Base-by-base conservation (phyloP, 345 rosid genomes). In the Tarenaya hassleriana region DNA sequence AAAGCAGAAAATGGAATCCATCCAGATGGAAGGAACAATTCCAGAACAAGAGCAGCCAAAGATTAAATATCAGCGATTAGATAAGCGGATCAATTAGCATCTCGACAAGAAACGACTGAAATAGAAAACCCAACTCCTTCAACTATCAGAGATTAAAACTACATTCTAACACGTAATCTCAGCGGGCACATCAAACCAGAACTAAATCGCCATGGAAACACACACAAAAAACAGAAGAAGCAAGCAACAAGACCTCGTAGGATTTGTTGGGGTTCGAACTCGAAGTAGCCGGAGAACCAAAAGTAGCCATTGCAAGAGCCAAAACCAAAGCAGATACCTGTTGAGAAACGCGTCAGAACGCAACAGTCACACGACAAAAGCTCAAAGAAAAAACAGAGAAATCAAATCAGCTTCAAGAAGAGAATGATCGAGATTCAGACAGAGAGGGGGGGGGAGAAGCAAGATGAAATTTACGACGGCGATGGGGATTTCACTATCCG, bases 201-300 rank as follows among this genome's bases (percentile, higher is more conserved):
- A 5, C 29, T 5, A 24, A 24, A 5, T 10, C 41, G 4, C 49
- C 11, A 41, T 5, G 17, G 41, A 14, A 45, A 29, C 34, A 41
- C 8, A 18, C 0, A 17, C 34, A 29, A 8, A 14, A 7, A 37
- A 2, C 17, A 21, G 46, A 27, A 9, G 27, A 35, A 39, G 29
- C 3, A 5, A 24, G 5, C 5, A 24, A 24, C 29, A 5, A 6
- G 64, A 84, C 97, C 91, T 82, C 97, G 46, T 73, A 46, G 6
- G 95, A 88, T 71, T 88, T 88, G 62, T 88, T 82, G 60, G 91
- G 94, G 77, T 88, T 84, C 8, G 66, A 48, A 73, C 70, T 82
- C 5, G 77, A 47, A 14, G 59, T 33, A 0, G 87, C 54, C 11
- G 72, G 47, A 57, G 78, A 49, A 43, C 86, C 78, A 47, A 84